Percentiles rank a stretch among this genome's conserved stretches.
These are phyloP conservation scores for Cladophialophora exuberans DNA, from an alignment of 2,329 filamentous ascomycete species.

Conservation along the genomic window DNA sequence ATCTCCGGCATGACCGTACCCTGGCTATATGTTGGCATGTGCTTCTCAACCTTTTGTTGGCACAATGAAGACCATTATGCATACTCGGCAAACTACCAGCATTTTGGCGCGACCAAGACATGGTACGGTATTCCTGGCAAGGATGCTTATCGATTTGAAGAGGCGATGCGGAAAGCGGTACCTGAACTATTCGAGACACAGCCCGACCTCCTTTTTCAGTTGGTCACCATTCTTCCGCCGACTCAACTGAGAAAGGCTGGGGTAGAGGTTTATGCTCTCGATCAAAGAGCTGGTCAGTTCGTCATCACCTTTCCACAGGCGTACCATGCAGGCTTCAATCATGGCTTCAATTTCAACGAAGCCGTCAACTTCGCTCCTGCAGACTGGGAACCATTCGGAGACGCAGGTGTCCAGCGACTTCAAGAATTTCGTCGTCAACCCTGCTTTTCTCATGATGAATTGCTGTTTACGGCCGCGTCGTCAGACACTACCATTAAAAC, in stretches of 20 bases:
- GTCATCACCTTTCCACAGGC: slow-evolving; percentile 96
- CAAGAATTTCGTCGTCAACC: slow-evolving; percentile 88
- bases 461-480: slow-evolving; percentile 86
- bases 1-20: slow-evolving; percentile 99
- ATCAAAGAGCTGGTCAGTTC: slow-evolving; percentile 93
- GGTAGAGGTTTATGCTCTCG: slow-evolving; percentile 90
- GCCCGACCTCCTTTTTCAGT: slow-evolving; percentile 91
- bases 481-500: slow-evolving; percentile 82
- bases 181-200: slow-evolving; percentile 97
- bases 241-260: slow-evolving; percentile 92
- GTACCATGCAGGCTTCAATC: slow-evolving; percentile 97
- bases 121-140: slow-evolving; percentile 98
- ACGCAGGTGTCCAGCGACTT: slow-evolving; percentile 81
- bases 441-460: slow-evolving; percentile 95
- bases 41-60: slow-evolving; percentile 99
- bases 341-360: slow-evolving; percentile 98
- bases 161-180: slow-evolving; percentile 91
- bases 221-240: slow-evolving; percentile 93
- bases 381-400: slow-evolving; percentile 94
- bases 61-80: slow-evolving; percentile 98
- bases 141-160: slow-evolving; percentile 92
- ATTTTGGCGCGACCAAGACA: slow-evolving; percentile 96
- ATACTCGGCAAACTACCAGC: slow-evolving; percentile 97
- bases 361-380: slow-evolving; percentile 95
- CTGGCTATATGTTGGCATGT: slow-evolving; percentile 99